phyloP scores from a whole-genome alignment of 768 basidiomycete genomes.

The Calvatia gigantea region DNA sequence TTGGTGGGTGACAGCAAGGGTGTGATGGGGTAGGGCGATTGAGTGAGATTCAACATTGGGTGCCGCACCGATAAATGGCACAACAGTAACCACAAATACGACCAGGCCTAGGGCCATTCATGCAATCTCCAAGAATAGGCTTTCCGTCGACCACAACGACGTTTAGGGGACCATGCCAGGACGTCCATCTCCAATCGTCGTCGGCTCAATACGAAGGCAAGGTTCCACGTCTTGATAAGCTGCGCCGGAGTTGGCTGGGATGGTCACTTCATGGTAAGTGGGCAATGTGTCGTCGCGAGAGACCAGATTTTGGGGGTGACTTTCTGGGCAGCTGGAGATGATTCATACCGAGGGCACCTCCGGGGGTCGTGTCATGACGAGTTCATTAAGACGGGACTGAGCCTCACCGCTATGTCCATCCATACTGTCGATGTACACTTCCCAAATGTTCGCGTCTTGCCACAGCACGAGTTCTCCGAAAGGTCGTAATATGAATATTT shows the following conservation, averaged over 20 bases:
- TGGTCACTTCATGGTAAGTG: neutral
- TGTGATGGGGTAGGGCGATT: neutral
- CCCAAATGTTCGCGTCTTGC: slow-evolving; percentile 4
- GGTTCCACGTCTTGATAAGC: slow-evolving; percentile 15
- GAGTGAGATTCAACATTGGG: neutral
- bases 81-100: slow-evolving; percentile 19
- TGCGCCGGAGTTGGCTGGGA: slow-evolving; percentile 8
- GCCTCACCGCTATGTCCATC: slow-evolving; percentile 19
- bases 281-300: neutral
- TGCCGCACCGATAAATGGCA: slow-evolving; percentile 16
- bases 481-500: slow-evolving; percentile 13
- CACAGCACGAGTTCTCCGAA: neutral
- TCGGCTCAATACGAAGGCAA: slow-evolving; percentile 12
- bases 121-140: slow-evolving; percentile 10
- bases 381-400: slow-evolving; percentile 14
- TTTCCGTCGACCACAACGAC: slow-evolving; percentile 16
- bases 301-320: slow-evolving; percentile 15
- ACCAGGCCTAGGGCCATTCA: slow-evolving; percentile 20
- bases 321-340: slow-evolving; percentile 24
- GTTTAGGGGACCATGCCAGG: neutral
- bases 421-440: slow-evolving; percentile 22
- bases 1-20: neutral
- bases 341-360: slow-evolving; percentile 19
- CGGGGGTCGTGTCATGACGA: slow-evolving; percentile 1
- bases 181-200: neutral